These are phyloP conservation scores for Thalassiosira sp. DNA, from an alignment of 352 stramenopile genomes.

Conservation along the genomic window DNA sequence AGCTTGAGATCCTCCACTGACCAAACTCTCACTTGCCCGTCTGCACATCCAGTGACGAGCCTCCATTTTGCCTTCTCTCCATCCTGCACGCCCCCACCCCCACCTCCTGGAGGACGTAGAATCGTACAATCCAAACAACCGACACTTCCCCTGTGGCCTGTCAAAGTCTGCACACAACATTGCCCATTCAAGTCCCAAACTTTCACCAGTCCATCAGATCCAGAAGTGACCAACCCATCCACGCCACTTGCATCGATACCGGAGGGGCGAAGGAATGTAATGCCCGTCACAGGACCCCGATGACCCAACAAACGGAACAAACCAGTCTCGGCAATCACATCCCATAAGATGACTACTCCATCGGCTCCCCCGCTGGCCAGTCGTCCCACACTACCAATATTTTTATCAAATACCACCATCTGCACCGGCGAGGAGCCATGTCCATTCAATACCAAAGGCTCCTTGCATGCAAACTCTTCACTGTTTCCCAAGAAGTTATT, in stretches of 20 bases:
- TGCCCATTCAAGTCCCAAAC: conserved; percentile 83
- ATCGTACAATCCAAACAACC: conserved; percentile 53
- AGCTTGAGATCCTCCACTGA: conserved; percentile 52
- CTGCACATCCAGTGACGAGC: conserved; percentile 74
- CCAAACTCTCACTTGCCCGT: conserved; percentile 79
- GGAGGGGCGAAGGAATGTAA: conserved; percentile 63
- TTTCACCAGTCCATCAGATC: conserved; percentile 81
- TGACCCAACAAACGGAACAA: conserved; percentile 80
- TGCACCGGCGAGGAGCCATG: conserved; percentile 73
- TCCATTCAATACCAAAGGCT: conserved; percentile 79
- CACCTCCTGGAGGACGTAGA: conserved; percentile 14
- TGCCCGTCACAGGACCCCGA: conserved; percentile 68
- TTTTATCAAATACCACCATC: conserved; percentile 65
- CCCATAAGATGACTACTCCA: conserved; percentile 81
- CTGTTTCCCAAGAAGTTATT: conserved; percentile 26
- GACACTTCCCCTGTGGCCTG: conserved; percentile 71
- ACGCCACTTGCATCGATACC: conserved; percentile 19
- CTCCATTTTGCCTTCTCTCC: conserved; percentile 43
- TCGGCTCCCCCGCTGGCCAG: conserved; percentile 75
- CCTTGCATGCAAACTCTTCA: conserved; percentile 61
- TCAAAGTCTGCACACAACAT: conserved; percentile 82
- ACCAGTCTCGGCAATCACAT: conserved; percentile 79
- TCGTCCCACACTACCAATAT: conserved; percentile 37
- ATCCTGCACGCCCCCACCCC: conserved; percentile 10
- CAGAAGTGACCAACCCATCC: conserved; percentile 73